phyloP scores from a whole-genome alignment of 768 basidiomycete species.

The Lactarius psammicola region DNA sequence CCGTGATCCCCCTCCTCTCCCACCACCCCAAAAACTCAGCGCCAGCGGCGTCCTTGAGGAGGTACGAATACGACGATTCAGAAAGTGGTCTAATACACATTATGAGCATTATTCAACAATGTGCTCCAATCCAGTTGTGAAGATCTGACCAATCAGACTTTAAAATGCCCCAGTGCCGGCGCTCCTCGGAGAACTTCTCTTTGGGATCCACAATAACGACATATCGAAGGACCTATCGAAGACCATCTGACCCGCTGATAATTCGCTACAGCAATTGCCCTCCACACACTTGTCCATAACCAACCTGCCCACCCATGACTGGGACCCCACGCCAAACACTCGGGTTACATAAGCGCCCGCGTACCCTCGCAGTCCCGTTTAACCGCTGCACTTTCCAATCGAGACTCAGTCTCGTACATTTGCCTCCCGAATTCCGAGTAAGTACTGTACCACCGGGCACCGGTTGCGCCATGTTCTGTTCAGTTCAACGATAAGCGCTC shows the following conservation, averaged over 20 bases:
- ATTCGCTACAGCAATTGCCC: too few relatives aligned
- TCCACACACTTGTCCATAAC: too few relatives aligned
- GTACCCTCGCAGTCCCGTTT: conserved; percentile 22
- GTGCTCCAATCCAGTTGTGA: too few relatives aligned
- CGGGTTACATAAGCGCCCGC: background rate
- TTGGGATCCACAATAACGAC: background rate
- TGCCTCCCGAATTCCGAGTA: background rate
- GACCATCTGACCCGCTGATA: too few relatives aligned
- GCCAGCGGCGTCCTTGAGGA: background rate
- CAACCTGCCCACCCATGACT: too few relatives aligned
- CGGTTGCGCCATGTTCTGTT: background rate
- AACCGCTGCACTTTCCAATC: background rate
- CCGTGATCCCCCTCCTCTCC: background rate
- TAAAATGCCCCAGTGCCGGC: background rate
- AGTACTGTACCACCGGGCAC: background rate
- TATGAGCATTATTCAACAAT: too few relatives aligned
- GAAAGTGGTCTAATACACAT: too few relatives aligned
- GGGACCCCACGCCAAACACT: background rate
- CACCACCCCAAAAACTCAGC: background rate
- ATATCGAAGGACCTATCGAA: background rate
- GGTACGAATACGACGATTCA: background rate
- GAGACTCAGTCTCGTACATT: background rate
- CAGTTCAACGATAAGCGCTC: background rate
- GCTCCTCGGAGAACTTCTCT: background rate
- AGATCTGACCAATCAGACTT: too few relatives aligned